These are phyloP conservation scores for Ganoderma resinaceum DNA, from an alignment of 1,284 basidiomycete species.

Conservation along the genomic window DNA sequence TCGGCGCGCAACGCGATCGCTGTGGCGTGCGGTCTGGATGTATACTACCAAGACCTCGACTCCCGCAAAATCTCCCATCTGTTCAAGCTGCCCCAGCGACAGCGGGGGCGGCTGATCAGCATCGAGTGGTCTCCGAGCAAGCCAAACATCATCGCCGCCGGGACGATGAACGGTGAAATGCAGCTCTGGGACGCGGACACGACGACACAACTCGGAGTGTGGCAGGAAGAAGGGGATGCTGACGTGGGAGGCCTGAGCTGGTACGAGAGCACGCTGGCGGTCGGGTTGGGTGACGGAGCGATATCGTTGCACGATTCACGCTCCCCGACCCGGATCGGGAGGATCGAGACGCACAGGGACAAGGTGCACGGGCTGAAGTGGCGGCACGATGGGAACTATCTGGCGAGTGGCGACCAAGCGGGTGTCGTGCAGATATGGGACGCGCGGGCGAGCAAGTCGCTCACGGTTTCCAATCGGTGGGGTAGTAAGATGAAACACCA, in stretches of 20 bases:
- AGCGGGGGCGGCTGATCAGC: slow-evolving; percentile 36
- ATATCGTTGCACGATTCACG: slow-evolving; percentile 50
- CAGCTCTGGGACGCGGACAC: slow-evolving; percentile 50
- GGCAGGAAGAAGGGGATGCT: slow-evolving; percentile 44
- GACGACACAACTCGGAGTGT: slow-evolving; percentile 39
- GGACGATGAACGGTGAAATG: slow-evolving; percentile 48
- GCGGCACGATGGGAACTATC: slow-evolving; percentile 50
- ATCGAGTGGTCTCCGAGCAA: slow-evolving; percentile 47
- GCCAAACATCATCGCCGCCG: slow-evolving; percentile 45
- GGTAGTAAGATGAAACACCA: slow-evolving; percentile 57
- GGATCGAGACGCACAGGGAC: slow-evolving; percentile 45
- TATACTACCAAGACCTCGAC: slow-evolving; percentile 57
- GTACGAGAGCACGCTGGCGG: slow-evolving; percentile 47
- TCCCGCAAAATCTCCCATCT: slow-evolving; percentile 52
- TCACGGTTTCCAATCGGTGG: slow-evolving; percentile 42
- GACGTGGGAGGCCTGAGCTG: slow-evolving; percentile 52
- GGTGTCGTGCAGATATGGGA: slow-evolving; percentile 57
- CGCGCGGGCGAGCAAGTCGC: slow-evolving; percentile 43
- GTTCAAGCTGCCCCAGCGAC: slow-evolving; percentile 40
- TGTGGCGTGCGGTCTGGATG: slow-evolving; percentile 53
- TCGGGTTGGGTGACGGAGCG: slow-evolving; percentile 47
- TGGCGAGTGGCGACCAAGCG: slow-evolving; percentile 51
- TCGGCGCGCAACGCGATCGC: slow-evolving; percentile 53
- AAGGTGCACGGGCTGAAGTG: slow-evolving; percentile 54
- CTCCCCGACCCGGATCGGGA: slow-evolving; percentile 36